Conservation (phyloP, 768 basidiomycete genomes). For the Tricholomella constricta region DNA sequence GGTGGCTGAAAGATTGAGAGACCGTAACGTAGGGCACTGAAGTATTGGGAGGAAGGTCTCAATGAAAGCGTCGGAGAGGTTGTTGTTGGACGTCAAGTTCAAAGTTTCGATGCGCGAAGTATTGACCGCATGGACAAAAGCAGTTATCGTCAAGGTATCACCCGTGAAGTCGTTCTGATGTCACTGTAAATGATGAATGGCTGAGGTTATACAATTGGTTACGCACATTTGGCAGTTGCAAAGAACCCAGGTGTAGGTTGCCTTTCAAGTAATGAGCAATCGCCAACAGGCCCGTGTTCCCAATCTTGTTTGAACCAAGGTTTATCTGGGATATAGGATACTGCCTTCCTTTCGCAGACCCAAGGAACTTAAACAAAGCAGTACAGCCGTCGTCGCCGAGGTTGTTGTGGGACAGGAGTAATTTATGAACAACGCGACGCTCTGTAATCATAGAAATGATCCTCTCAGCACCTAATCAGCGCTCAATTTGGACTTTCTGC, state of each 20-base stretch:
- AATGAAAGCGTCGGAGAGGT: conserved; percentile 53
- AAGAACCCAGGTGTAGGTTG: conserved; percentile 46
- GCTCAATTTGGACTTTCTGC: not conserved
- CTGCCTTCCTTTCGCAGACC: conserved; percentile 46
- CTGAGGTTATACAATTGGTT: not conserved
- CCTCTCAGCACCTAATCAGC: conserved; percentile 46
- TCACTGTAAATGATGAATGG: not conserved
- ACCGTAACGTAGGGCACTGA: conserved; percentile 47
- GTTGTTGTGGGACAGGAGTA: conserved; percentile 56
- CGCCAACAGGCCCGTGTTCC: conserved; percentile 55
- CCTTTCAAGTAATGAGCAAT: conserved; percentile 51
- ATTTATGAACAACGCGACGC: conserved; percentile 50
- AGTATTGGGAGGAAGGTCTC: conserved; percentile 51
- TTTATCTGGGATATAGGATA: conserved; percentile 55
- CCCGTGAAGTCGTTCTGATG: conserved; percentile 25
- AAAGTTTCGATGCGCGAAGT: conserved; percentile 52
- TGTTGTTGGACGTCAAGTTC: conserved; percentile 50
- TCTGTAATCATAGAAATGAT: conserved; percentile 49
- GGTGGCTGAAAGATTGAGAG: conserved; percentile 57
- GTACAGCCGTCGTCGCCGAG: conserved; percentile 61
- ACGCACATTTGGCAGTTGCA: conserved; percentile 63
- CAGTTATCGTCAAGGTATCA: conserved; percentile 36
- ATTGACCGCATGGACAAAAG: conserved; percentile 55
- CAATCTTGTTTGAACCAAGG: conserved; percentile 58
- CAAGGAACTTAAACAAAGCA: conserved; percentile 54